phyloP scores from a whole-genome alignment of 192 early-diverging fungal genomes.

The Backusella sp. region DNA sequence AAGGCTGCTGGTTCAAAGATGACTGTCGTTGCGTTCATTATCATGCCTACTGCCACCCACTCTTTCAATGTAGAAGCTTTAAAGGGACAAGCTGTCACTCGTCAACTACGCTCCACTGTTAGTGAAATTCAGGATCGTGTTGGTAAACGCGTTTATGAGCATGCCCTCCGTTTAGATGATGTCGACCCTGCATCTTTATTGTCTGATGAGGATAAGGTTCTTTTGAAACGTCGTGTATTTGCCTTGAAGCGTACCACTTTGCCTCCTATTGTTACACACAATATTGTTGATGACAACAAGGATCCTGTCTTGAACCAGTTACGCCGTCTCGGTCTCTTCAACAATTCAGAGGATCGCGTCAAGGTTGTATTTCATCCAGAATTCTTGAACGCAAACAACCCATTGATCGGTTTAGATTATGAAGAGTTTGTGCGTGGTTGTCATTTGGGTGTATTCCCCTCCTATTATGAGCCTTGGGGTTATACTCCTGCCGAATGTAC shows the following conservation, averaged over 20 bases:
- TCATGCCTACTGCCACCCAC: constrained; percentile 90
- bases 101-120: constrained; percentile 89
- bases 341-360: constrained; percentile 87
- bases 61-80: constrained; percentile 95
- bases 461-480: constrained; percentile 98
- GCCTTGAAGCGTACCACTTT: constrained; percentile 87
- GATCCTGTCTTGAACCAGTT: constrained; percentile 87
- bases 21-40: constrained; percentile 95
- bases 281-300: constrained; percentile 82
- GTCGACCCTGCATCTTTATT: constrained; percentile 71
- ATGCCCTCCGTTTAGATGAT: constrained; percentile 71
- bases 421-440: constrained; percentile 98
- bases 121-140: constrained; percentile 80
- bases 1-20: constrained; percentile 80
- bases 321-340: constrained; percentile 82
- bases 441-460: constrained; percentile 96
- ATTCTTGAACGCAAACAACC: constrained; percentile 95
- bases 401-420: constrained; percentile 91
- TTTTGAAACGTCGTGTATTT: constrained; percentile 92
- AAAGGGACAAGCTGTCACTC: constrained; percentile 96
- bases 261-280: constrained; percentile 97
- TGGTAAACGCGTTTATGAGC: constrained; percentile 87
- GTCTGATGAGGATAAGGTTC: constrained; percentile 79
- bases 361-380: constrained; percentile 99
- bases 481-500: constrained; percentile 99